Evolutionary conservation across 2,329 filamentous ascomycete species (phyloP).

Genomic region (Phaeomoniella chlamydospora): DNA sequence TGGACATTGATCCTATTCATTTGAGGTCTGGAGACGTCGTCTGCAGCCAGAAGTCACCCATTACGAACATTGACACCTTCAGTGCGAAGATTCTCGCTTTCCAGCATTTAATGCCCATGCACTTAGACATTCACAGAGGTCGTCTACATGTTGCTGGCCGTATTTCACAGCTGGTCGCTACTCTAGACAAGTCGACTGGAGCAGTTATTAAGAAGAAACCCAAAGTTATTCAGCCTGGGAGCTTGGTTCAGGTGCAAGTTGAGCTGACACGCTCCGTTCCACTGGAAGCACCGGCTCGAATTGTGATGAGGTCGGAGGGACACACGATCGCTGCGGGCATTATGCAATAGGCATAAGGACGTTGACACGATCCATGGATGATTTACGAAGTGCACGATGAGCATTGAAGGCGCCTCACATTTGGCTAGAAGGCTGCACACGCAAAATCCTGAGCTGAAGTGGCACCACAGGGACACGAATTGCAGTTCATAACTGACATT

Average conservation of each 20-base stretch:
- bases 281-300: constrained; percentile 61
- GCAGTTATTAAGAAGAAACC: constrained; percentile 69
- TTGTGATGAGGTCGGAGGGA: constrained; percentile 68
- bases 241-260: constrained; percentile 62
- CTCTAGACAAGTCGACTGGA: constrained; percentile 67
- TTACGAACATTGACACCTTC: constrained; percentile 58
- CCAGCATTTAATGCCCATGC: constrained; percentile 77
- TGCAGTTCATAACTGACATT: too few relatives aligned
- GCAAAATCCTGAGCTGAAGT: too few relatives aligned
- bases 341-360: constrained; percentile 44
- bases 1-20: constrained; percentile 72
- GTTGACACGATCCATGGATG: too few relatives aligned
- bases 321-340: constrained; percentile 79
- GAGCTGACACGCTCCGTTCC: constrained; percentile 45
- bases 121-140: constrained; percentile 77
- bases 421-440: too few relatives aligned
- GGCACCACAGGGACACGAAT: too few relatives aligned
- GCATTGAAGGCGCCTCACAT: too few relatives aligned
- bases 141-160: constrained; percentile 64
- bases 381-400: too few relatives aligned
- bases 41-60: constrained; percentile 54
- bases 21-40: constrained; percentile 74
- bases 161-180: constrained; percentile 56
- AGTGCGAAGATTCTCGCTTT: constrained; percentile 78
- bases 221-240: constrained; percentile 65